A percentile compares a stretch with the other conserved stretches of the same genome.
Evolutionary conservation across 768 basidiomycete genomes (phyloP).

Genomic region (Lactarius hatsudake): DNA sequence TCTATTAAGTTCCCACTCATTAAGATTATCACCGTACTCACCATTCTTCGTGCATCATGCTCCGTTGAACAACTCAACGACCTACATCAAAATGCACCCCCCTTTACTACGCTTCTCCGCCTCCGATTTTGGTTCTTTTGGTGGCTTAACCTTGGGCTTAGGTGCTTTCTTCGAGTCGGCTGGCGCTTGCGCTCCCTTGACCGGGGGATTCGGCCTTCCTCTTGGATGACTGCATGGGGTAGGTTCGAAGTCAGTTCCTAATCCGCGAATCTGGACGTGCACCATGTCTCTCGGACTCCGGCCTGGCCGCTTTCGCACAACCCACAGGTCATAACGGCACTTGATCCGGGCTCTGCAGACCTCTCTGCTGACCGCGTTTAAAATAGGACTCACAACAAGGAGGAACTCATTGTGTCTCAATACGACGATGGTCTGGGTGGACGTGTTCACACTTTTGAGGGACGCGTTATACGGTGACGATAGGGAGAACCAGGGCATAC

Average conservation of each 20-base stretch:
- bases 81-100: not conserved
- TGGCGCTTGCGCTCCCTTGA: not conserved
- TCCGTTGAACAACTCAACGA: not conserved
- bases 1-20: not conserved
- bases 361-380: not conserved
- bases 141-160: not conserved
- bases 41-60: not conserved
- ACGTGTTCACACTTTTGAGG: not conserved
- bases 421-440: not conserved
- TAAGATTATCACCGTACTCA: not conserved
- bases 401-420: not conserved
- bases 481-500: not conserved
- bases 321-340: not conserved
- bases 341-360: not conserved
- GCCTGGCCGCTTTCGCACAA: not conserved
- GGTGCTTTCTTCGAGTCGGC: not conserved
- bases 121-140: not conserved
- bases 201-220: not conserved
- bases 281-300: not conserved
- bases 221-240: not conserved
- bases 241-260: not conserved
- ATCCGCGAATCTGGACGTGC: not conserved
- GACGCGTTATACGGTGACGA: not conserved
- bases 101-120: not conserved
- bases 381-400: not conserved